These are phyloP conservation scores for Xylariaceae sp. DNA, from an alignment of 2,329 filamentous ascomycete genomes.

Conservation along the genomic window DNA sequence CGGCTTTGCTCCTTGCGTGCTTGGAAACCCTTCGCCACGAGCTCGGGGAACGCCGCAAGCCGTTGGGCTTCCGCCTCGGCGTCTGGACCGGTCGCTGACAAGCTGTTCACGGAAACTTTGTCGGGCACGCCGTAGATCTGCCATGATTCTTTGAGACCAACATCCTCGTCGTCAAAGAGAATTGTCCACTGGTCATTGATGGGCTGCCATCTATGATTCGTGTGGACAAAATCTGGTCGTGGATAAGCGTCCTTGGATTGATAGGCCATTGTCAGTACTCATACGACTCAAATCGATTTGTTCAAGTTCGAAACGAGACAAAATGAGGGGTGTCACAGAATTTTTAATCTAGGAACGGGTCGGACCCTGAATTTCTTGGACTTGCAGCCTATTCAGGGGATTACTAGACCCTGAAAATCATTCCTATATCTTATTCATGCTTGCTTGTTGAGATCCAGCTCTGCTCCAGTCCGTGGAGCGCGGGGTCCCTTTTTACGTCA, in stretches of 20 bases:
- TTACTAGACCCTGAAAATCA: conserved; percentile 25
- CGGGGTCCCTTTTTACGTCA: conserved; percentile 34
- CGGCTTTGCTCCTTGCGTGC: conserved; percentile 36
- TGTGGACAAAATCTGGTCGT: conserved; percentile 68
- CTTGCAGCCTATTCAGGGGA: neutral
- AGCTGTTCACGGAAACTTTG: conserved; percentile 42
- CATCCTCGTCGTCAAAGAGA: conserved; percentile 68
- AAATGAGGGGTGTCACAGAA: neutral
- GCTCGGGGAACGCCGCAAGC: conserved; percentile 56
- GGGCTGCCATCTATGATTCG: conserved; percentile 60
- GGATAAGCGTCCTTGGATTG: conserved; percentile 55
- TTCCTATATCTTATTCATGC: conserved; percentile 6
- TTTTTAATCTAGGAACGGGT: neutral
- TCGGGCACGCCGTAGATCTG: conserved; percentile 57
- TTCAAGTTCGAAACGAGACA: neutral
- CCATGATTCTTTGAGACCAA: conserved; percentile 60
- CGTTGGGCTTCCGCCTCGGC: conserved; percentile 50
- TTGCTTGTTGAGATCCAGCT: conserved; percentile 15
- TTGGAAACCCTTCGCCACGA: conserved; percentile 54
- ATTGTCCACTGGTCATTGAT: conserved; percentile 70
- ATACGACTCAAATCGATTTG: neutral
- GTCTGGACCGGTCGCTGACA: conserved; percentile 28
- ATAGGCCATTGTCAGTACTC: conserved; percentile 34
- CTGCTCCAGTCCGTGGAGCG: conserved; percentile 9
- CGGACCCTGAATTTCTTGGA: conserved; percentile 3